A percentile compares a stretch with the other conserved stretches of the same genome.
These are phyloP conservation scores for Mycena albidolilacea DNA, from an alignment of 768 basidiomycete species.

Conservation along the genomic window DNA sequence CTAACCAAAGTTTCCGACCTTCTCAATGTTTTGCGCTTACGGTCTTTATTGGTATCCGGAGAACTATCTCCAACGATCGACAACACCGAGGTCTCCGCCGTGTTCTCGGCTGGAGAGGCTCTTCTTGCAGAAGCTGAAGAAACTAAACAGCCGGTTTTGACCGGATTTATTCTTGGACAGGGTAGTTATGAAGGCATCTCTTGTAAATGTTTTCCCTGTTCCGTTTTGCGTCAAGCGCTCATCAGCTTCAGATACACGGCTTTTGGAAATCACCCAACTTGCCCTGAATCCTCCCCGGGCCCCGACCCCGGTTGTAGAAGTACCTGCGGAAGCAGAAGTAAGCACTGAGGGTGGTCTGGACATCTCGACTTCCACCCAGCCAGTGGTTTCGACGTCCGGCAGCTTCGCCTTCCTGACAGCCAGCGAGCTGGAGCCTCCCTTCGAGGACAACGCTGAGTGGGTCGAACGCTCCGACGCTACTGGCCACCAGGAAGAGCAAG, in stretches of 20 bases:
- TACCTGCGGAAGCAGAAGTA: constrained; percentile 45
- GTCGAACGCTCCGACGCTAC: constrained; percentile 64
- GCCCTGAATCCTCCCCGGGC: constrained; percentile 66
- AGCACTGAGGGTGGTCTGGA: constrained; percentile 42
- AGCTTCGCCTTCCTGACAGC: constrained; percentile 88
- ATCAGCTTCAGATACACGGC: constrained; percentile 66
- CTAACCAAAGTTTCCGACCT: constrained; percentile 63
- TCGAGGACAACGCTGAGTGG: constrained; percentile 71
- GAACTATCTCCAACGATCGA: constrained; percentile 60
- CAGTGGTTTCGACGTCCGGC: constrained; percentile 58
- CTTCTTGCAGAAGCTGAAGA: constrained; percentile 72
- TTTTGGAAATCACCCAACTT: constrained; percentile 69
- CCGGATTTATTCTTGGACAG: constrained; percentile 68
- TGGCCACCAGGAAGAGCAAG: constrained; percentile 41
- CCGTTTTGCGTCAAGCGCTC: constrained; percentile 28
- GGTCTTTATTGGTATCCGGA: constrained; percentile 61
- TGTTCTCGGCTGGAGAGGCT: constrained; percentile 67
- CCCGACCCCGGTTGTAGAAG: constrained; percentile 56
- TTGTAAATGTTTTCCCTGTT: constrained; percentile 61
- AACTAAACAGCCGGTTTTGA: constrained; percentile 64
- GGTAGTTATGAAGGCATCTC: constrained; percentile 75
- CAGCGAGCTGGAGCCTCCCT: constrained; percentile 78
- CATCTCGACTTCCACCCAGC: constrained; percentile 57
- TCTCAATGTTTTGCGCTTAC: constrained; percentile 73
- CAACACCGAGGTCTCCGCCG: constrained; percentile 66